phyloP scores from a whole-genome alignment of 345 rosid species.

The Turnera subulata region DNA sequence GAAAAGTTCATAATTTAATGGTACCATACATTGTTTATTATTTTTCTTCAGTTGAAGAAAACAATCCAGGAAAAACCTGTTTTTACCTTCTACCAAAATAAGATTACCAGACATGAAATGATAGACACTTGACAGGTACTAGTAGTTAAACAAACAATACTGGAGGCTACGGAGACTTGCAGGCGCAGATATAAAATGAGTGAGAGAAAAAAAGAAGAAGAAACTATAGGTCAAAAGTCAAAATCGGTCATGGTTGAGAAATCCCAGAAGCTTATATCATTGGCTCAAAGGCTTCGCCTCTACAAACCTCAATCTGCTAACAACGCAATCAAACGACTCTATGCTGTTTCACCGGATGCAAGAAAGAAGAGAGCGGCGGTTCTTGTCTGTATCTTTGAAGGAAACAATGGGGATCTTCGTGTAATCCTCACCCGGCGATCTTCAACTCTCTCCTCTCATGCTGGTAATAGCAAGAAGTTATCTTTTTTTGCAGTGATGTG shows the following conservation, averaged over 20 bases:
- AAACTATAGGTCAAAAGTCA: background rate
- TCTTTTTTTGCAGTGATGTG: background rate
- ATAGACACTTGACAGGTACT: too few relatives aligned
- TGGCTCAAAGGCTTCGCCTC: constrained; percentile 20
- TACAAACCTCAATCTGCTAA: constrained; percentile 5
- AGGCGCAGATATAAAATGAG: too few relatives aligned
- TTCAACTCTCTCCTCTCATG: constrained; percentile 36
- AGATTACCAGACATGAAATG: too few relatives aligned
- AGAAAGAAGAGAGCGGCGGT: constrained; percentile 39
- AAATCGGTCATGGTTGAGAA: background rate
- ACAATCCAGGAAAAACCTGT: too few relatives aligned
- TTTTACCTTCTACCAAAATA: too few relatives aligned
- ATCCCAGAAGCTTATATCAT: constrained; percentile 9
- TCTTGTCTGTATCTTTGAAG: constrained; percentile 53
- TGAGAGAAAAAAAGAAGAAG: too few relatives aligned
- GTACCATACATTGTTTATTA: too few relatives aligned
- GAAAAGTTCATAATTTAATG: too few relatives aligned
- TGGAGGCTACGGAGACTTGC: too few relatives aligned
- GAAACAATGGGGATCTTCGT: constrained; percentile 35
- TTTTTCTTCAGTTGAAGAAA: too few relatives aligned
- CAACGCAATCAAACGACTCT: background rate
- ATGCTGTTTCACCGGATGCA: background rate
- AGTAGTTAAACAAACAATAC: too few relatives aligned
- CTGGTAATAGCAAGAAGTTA: constrained; percentile 21
- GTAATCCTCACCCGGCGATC: constrained; percentile 54